Conservation (phyloP, 139 green algal genomes). For the Parachlorella kessleri region DNA sequence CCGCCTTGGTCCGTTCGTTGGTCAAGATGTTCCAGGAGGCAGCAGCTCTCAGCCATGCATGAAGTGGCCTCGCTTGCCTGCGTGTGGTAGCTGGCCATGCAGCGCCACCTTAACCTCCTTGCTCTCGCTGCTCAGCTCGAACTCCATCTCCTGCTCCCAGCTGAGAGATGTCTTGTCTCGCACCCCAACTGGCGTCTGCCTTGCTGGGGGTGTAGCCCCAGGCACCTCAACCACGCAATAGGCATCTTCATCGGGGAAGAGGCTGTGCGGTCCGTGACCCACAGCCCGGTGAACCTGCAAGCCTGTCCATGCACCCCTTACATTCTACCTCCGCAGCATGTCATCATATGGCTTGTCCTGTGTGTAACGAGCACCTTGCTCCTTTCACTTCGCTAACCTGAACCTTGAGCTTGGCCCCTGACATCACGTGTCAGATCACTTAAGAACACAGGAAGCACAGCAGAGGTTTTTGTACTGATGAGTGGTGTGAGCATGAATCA, state of each 20-base stretch:
- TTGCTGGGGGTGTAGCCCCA: neutral
- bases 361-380: too few relatives aligned
- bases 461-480: too few relatives aligned
- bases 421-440: neutral
- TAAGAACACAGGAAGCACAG: too few relatives aligned
- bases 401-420: neutral
- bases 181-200: neutral
- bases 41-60: too few relatives aligned
- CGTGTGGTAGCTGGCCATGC: neutral
- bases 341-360: too few relatives aligned
- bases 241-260: conserved; percentile 6
- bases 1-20: too few relatives aligned
- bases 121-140: neutral
- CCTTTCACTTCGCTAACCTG: too few relatives aligned
- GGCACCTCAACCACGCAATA: conserved; percentile 12
- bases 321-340: too few relatives aligned
- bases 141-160: neutral
- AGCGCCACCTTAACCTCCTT: neutral
- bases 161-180: neutral
- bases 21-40: neutral
- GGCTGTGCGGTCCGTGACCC: neutral
- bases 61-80: too few relatives aligned
- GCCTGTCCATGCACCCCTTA: too few relatives aligned
- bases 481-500: neutral
- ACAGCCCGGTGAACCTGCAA: too few relatives aligned